Conservation (phyloP, 805 yeast genomes). For the Schwanniomyces vanrijiae region DNA sequence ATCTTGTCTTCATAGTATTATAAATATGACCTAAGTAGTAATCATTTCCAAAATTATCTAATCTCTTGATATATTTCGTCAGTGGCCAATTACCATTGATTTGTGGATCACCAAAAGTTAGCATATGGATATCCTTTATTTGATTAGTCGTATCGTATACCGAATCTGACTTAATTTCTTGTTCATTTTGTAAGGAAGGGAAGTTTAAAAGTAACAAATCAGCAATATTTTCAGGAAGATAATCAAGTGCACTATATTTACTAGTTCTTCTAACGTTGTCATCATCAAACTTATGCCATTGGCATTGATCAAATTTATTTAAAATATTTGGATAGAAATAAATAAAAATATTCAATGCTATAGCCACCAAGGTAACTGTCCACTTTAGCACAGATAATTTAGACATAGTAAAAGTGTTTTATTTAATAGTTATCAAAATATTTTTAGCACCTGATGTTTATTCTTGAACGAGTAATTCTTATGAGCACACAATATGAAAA, state of each 20-base stretch:
- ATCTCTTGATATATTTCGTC: constrained; percentile 67
- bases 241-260: constrained; percentile 5
- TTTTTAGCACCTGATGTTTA: neutral
- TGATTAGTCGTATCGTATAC: constrained; percentile 9
- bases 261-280: constrained; percentile 3
- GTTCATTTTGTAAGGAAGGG: constrained; percentile 13
- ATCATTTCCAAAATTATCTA: constrained; percentile 91
- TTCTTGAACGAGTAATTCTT: neutral
- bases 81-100: constrained; percentile 83
- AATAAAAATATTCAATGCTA: constrained; percentile 59
- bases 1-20: constrained; percentile 56
- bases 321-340: constrained; percentile 72
- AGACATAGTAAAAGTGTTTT: neutral
- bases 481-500: neutral
- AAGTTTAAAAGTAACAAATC: constrained; percentile 18
- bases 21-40: constrained; percentile 84
- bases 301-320: constrained; percentile 48
- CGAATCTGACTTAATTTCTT: constrained; percentile 7
- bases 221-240: constrained; percentile 10
- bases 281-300: constrained; percentile 48
- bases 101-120: constrained; percentile 96
- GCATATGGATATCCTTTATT: constrained; percentile 55
- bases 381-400: constrained; percentile 13
- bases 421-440: neutral
- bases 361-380: constrained; percentile 37